Base-by-base conservation (phyloP, 192 early-diverging fungal genomes). In the Piromyces sp. region DNA sequence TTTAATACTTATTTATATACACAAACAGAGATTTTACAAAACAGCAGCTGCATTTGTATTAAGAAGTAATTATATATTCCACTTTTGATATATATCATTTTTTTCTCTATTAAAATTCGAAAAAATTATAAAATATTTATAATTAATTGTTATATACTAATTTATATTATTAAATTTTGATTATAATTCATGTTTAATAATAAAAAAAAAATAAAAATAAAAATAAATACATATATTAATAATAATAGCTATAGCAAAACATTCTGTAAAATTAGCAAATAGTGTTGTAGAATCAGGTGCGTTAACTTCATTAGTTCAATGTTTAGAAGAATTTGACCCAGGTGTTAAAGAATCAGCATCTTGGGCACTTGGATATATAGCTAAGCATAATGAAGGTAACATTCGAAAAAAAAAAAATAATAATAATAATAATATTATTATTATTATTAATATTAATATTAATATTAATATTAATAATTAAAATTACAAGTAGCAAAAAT, bases 291-390 rank as follows among this genome's bases (percentile, higher is more conserved):
- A 90, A 29, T 86, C 88, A 19, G 89, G 89, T 1, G 90, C 90
- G 3, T 81, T 91, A 30, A 85, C 81, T 30, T 86, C 90, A 12
- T 84, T 91, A 30, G 86, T 89, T 17, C 84, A 83, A 40, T 91
- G 90, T 83, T 81, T 91, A 36, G 89, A 91, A 84, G 90, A 91
- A 84, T 90, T 91, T 85, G 90, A 91, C 84, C 89, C 90, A 13
- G 88, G 87, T 7, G 90, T 91, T 78, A 91, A 90, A 79, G 90
- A 91, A 78, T 84, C 85, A 17, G 89, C 90, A 11, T 88, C 89
- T 0, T 91, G 90, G 90, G 90, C 90, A 19, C 82, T 91, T 11
- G 90, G 90, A 19, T 91, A 91, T 82, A 89, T 91, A 85, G 89
- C 90, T 26, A 81, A 87, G 40, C 90, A 91, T 79, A 91, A 87